Evolutionary conservation across 2,329 filamentous ascomycete species (phyloP).

Genomic region (Cladosporium sp.): DNA sequence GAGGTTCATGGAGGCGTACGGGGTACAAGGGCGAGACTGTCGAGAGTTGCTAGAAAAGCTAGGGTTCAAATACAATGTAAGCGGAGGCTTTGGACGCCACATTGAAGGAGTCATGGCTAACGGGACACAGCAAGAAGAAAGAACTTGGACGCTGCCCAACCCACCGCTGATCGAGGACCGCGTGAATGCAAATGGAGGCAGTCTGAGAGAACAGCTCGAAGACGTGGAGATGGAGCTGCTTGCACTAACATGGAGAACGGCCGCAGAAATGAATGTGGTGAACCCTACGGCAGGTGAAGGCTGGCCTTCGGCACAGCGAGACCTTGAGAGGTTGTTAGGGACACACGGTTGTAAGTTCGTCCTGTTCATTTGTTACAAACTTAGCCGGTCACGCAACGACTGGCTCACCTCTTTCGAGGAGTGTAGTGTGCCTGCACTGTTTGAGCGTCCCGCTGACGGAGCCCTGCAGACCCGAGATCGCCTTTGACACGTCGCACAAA

Average conservation of each 20-base stretch:
- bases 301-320: slow-evolving; percentile 29
- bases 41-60: slow-evolving; percentile 53
- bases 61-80: slow-evolving; percentile 47
- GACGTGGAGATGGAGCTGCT: slow-evolving; percentile 57
- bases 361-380: not conserved
- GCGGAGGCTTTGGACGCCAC: slow-evolving; percentile 10
- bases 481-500: slow-evolving; percentile 8
- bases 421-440: not conserved
- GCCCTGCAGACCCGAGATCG: slow-evolving; percentile 12
- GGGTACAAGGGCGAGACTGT: slow-evolving; percentile 49
- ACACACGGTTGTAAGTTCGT: slow-evolving; percentile 25
- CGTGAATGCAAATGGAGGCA: slow-evolving; percentile 21
- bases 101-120: not conserved
- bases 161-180: slow-evolving; percentile 20
- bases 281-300: slow-evolving; percentile 27
- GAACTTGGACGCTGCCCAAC: slow-evolving; percentile 28
- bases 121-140: slow-evolving; percentile 13
- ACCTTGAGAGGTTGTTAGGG: slow-evolving; percentile 31
- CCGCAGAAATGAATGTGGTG: slow-evolving; percentile 20
- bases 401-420: too few species aligned
- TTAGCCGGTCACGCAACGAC: too few species aligned
- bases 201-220: slow-evolving; percentile 47
- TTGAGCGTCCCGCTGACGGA: slow-evolving; percentile 16
- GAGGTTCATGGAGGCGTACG: slow-evolving; percentile 60
- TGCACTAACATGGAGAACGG: slow-evolving; percentile 44